Evolutionary conservation across 2,329 filamentous ascomycete species (phyloP).

Genomic region (Tolypocladium ophioglossoides): DNA sequence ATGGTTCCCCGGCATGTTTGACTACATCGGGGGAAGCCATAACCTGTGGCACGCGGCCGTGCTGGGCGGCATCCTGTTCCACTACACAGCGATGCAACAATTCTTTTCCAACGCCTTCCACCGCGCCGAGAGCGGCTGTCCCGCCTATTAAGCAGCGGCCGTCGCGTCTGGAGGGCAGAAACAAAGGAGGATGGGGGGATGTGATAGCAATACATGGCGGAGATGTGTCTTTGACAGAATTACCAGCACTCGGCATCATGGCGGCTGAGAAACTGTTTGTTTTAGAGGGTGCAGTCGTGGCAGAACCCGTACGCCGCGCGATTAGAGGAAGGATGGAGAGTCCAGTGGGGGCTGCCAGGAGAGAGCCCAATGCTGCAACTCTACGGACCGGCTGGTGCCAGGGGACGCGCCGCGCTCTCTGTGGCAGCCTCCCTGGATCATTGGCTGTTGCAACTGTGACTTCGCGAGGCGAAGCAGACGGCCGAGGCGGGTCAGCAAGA

Average conservation of each 20-base stretch:
- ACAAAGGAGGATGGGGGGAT: background rate
- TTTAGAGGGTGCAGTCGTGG: background rate
- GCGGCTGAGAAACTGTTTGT: background rate
- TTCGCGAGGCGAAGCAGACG: too few species aligned
- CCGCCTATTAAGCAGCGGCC: slow-evolving; percentile 30
- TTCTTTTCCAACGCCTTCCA: slow-evolving; percentile 76
- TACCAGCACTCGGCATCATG: background rate
- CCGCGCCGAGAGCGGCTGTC: slow-evolving; percentile 52
- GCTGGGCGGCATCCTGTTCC: slow-evolving; percentile 89
- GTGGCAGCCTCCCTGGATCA: too few species aligned
- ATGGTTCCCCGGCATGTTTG: slow-evolving; percentile 86
- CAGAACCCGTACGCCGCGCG: background rate
- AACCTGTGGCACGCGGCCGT: slow-evolving; percentile 98
- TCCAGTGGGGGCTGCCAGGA: too few species aligned
- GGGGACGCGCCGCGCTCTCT: too few species aligned
- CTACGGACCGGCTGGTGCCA: too few species aligned
- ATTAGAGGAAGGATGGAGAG: too few species aligned
- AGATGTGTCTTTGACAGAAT: background rate
- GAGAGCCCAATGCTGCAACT: too few species aligned
- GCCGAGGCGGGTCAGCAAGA: too few species aligned
- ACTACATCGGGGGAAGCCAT: slow-evolving; percentile 90
- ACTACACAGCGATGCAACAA: slow-evolving; percentile 91
- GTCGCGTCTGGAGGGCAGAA: background rate
- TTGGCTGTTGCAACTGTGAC: too few species aligned
- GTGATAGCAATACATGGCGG: background rate